Base-by-base conservation (phyloP, 1,139 yeast species). In the Groenewaldozyma auringiensis region DNA sequence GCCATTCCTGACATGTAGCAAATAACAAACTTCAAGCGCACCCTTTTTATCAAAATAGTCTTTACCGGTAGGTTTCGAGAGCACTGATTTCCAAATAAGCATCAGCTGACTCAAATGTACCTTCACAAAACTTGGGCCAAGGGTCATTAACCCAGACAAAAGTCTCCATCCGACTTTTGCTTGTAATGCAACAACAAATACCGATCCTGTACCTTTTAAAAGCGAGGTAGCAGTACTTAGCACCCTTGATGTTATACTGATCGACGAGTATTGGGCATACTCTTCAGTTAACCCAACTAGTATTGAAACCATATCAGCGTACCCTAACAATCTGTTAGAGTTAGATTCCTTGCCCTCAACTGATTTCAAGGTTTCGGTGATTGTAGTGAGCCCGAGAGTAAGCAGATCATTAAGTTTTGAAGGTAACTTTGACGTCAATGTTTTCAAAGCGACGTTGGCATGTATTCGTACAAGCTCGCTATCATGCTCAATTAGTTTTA, bases 31-130 rank as follows among this genome's bases (percentile, higher is more conserved):
- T 41, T 66, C 67, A 18, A 57, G 40, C 2, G 58, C 46, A 36
- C 63, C 62, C 43, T 56, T 56, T 17, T 58, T 63, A 8, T 53
- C 48, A 4, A 51, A 53, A n/a, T 55, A 50, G 32, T 63, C 68
- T 43, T 64, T 62, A 3, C 54, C 44, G n/a, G 55, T 48, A 1
- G 67, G 64, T 35, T 58, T 65, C 2, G 88, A 83, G 45, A 88
- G 67, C n/a, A 87, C 72, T 49, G 81, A 78, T 57, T 85, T 85
- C 95, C 96, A 88, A 51, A 87, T 76, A 3, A 79, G 74, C 41
- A 87, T 68, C 47, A 86, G 72, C 58, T 86, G 95, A 0, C 92
- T 76, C 2, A 87, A 72, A 59, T 86, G 85, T 50, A 84, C 74
- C 52, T 75, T 76, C 36, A 84, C 76, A 54, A 81, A 83, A 14